Evolutionary conservation across 768 basidiomycete genomes (phyloP).

Genomic region (Lactarius pseudohatsudake): DNA sequence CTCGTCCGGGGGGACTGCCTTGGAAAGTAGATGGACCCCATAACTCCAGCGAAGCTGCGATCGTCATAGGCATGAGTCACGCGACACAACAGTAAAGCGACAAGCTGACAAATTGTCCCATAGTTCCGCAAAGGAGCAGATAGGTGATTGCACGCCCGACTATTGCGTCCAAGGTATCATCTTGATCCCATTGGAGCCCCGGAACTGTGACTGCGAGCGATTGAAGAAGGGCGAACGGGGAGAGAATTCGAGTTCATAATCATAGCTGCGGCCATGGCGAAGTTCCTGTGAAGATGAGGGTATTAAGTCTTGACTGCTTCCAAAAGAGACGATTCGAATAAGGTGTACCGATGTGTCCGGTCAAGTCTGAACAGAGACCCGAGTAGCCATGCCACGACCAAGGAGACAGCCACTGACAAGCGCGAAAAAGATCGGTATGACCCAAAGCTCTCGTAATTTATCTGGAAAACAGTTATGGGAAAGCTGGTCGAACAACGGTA

Average conservation of each 20-base stretch:
- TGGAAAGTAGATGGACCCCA: conserved; percentile 81
- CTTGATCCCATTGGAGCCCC: conserved; percentile 73
- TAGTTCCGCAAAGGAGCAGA: conserved; percentile 87
- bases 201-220: conserved; percentile 82
- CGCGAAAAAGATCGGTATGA: conserved; percentile 83
- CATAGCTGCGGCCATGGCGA: conserved; percentile 79
- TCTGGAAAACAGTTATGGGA: conserved; percentile 39
- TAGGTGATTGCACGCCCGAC: conserved; percentile 88
- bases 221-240: conserved; percentile 94
- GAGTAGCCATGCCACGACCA: conserved; percentile 61
- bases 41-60: conserved; percentile 86
- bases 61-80: not conserved
- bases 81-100: conserved; percentile 1
- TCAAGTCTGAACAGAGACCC: conserved; percentile 65
- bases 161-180: conserved; percentile 86
- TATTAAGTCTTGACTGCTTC: not conserved
- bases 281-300: conserved; percentile 48
- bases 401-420: conserved; percentile 73
- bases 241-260: conserved; percentile 96
- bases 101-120: conserved; percentile 86
- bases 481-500: not conserved
- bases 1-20: conserved; percentile 45
- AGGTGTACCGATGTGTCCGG: conserved; percentile 66
- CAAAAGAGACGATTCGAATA: not conserved
- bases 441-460: conserved; percentile 80